phyloP scores from a whole-genome alignment of 2,329 filamentous ascomycete genomes.

The Xylariaceae sp. region DNA sequence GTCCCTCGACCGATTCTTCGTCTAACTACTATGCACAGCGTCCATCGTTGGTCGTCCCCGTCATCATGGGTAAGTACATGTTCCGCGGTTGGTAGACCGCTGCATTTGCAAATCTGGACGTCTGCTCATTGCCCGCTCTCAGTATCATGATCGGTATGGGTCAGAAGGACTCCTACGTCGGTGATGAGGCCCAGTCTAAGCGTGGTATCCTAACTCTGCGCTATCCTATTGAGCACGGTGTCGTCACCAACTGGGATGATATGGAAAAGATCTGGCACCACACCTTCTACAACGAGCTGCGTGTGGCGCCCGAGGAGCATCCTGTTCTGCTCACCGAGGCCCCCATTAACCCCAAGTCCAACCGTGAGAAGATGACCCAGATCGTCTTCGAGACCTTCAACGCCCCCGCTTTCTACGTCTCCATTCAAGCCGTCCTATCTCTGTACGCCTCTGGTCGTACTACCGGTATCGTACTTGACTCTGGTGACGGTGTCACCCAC shows the following conservation, averaged over 20 bases:
- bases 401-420: constrained; percentile 99
- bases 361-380: constrained; percentile 99
- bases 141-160: constrained; percentile 99
- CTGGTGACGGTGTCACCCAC: constrained; percentile 99
- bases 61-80: constrained; percentile 88
- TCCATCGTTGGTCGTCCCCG: constrained; percentile 99
- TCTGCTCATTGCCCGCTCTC: constrained; percentile 17
- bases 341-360: constrained; percentile 99
- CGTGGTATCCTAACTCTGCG: constrained; percentile 99
- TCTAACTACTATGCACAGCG: constrained; percentile 55
- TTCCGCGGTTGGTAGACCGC: constrained; percentile 1
- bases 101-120: not conserved
- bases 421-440: constrained; percentile 98
- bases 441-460: constrained; percentile 99
- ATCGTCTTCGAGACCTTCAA: constrained; percentile 99
- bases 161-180: constrained; percentile 99
- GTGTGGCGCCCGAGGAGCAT: constrained; percentile 99
- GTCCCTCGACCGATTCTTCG: constrained; percentile 15
- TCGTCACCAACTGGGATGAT: constrained; percentile 99
- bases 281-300: constrained; percentile 99
- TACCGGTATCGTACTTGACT: constrained; percentile 99
- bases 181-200: constrained; percentile 99
- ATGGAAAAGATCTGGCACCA: constrained; percentile 99
- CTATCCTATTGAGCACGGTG: constrained; percentile 99
- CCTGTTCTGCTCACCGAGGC: constrained; percentile 98